Evolutionary conservation across 305 asterid species (phyloP).

Genomic region (Petunia hybrid): DNA sequence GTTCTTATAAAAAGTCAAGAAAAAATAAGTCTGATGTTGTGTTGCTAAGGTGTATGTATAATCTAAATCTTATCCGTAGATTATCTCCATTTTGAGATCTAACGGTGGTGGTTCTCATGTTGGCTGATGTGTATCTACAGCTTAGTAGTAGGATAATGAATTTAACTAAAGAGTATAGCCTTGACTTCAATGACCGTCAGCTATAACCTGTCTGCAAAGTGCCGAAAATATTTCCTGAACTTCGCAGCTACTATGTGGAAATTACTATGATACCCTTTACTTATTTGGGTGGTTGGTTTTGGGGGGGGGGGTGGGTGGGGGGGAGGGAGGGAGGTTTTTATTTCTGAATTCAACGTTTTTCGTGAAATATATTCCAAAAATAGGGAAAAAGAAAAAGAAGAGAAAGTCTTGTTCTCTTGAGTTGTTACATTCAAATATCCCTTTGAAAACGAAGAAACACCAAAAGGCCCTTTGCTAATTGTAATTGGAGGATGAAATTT

Average conservation of each 20-base stretch:
- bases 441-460: not conserved
- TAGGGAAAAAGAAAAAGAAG: not conserved
- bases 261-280: not conserved
- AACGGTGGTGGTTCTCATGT: not conserved
- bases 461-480: not conserved
- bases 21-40: not conserved
- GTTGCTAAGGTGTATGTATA: not conserved
- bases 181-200: not conserved
- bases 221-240: not conserved
- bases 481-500: not conserved
- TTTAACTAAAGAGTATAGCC: conserved; percentile 2
- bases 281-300: not conserved
- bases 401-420: not conserved
- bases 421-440: not conserved
- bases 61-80: not conserved
- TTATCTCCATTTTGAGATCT: no score
- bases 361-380: not conserved
- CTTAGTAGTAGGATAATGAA: conserved; percentile 13
- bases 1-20: conserved; percentile 7
- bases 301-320: no score
- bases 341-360: no score
- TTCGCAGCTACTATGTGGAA: not conserved
- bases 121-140: not conserved
- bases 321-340: no score
- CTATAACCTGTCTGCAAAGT: not conserved